Base-by-base conservation (phyloP, 1,139 yeast genomes). In the Saccharomycopsis crataegensis region DNA sequence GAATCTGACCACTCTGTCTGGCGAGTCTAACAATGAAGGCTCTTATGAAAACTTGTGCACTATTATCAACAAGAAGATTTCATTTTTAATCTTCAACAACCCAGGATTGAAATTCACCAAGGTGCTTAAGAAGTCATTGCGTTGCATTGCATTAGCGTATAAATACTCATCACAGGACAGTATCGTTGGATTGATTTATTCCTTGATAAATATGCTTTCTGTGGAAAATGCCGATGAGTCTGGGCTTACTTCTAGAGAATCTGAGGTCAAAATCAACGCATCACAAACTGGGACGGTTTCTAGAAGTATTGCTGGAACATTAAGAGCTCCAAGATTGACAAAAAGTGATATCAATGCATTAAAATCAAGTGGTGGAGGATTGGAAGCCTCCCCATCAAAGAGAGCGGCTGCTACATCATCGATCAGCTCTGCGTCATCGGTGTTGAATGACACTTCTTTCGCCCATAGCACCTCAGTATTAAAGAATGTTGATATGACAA, bases 171-270 rank as follows among this genome's bases (percentile, higher is more conserved):
- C 80, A 53, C 94, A 89, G 64, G 97, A 90, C 66, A 82, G 88
- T 0, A 83, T 86, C 17, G 88, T 90, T 11, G 85, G 96, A n/a
- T 79, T 93, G 1, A 82, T 93, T 54, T 93, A 93, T 66, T 84
- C 96, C 0, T 74, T 91, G 60, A 80, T 88, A 32, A 93, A 93
- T 66, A 71, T 86, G 62, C 70, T 93, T 41, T 78, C 83, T 49
- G 79, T 80, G 16, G 16, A 40, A n/a, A 9, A 14, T 12, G 7
- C 17, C 16, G 40, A 36, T 36, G 40, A 36, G n/a, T 11, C n/a
- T 36, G 40, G n/a, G 11, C 40, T 36, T 11, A n/a, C 11, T 3
- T 11, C 40, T 3, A 11, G 11, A 5, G n/a, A 36, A 36, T 36
- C 11, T 5, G 40, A 42, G 14, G 12, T 11, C 3, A 42, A 42